A percentile compares a stretch with the other conserved stretches of the same genome.
phyloP scores from a whole-genome alignment of 495 filamentous ascomycete genomes.

The Talaromyces trachyspermus region DNA sequence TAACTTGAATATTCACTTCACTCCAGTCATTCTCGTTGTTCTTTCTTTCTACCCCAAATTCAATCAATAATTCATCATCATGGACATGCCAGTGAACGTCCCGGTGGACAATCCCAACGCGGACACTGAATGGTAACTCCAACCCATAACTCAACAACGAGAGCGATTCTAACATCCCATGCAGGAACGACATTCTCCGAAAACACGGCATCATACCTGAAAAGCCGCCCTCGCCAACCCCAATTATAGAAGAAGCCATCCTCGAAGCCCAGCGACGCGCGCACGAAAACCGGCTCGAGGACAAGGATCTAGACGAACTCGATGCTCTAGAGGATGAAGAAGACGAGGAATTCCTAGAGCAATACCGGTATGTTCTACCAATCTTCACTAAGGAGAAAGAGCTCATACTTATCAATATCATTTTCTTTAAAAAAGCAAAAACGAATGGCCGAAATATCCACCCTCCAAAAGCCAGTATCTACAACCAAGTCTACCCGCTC shows the following conservation, averaged over 20 bases:
- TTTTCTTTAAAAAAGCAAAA: conserved; percentile 49
- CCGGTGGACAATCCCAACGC: conserved; percentile 92
- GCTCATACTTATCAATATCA: not conserved
- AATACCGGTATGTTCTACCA: conserved; percentile 66
- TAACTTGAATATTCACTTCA: too few species aligned
- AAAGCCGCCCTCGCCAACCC: conserved; percentile 88
- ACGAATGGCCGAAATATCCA: conserved; percentile 71
- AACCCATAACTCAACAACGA: conserved; percentile 12
- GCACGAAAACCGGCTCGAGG: conserved; percentile 84
- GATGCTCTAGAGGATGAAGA: conserved; percentile 91
- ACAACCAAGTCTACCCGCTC: conserved; percentile 86
- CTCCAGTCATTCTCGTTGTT: not conserved
- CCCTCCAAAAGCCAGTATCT: conserved; percentile 63
- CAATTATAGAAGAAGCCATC: conserved; percentile 93
- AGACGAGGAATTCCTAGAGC: conserved; percentile 82
- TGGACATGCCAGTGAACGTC: conserved; percentile 74
- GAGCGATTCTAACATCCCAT: conserved; percentile 7
- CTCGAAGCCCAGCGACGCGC: conserved; percentile 69
- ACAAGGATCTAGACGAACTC: conserved; percentile 88
- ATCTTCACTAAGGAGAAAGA: too few species aligned
- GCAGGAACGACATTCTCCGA: conserved; percentile 96
- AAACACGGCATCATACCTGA: conserved; percentile 94
- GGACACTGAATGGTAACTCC: conserved; percentile 99
- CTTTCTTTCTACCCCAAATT: not conserved
- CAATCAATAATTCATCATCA: conserved; percentile 28